Conservation (phyloP, 164 flowering plant genomes). For the Akebia trifoliata region DNA sequence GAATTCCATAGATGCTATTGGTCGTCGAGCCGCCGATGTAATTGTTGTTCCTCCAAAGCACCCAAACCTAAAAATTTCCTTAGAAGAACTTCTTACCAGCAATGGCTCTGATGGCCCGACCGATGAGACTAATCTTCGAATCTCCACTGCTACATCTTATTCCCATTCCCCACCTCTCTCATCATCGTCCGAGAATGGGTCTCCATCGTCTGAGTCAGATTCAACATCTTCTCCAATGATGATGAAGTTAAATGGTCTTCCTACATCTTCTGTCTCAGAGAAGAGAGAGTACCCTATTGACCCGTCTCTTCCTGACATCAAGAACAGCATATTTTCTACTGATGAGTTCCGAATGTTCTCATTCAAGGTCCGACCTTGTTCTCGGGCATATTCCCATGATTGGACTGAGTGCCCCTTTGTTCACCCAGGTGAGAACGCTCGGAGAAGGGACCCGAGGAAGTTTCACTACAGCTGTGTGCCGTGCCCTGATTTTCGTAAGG, state of each 20-base stretch:
- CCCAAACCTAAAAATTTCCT: conserved; percentile 28
- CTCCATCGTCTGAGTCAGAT: conserved; percentile 48
- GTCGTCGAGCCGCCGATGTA: conserved; percentile 62
- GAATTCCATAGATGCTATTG: conserved; percentile 50
- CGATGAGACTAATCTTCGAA: conserved; percentile 25
- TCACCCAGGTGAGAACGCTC: conserved; percentile 93
- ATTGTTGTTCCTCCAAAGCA: conserved; percentile 65
- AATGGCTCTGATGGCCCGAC: conserved; percentile 19
- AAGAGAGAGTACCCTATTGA: conserved; percentile 80
- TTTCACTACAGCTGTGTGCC: conserved; percentile 90
- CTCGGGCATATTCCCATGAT: conserved; percentile 87
- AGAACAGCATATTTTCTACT: conserved; percentile 81
- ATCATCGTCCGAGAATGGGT: conserved; percentile 50
- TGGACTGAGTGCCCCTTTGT: conserved; percentile 98
- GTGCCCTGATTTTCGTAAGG: conserved; percentile 90
- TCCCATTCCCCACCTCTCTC: conserved; percentile 44
- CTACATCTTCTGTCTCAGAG: conserved; percentile 33
- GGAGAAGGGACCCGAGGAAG: conserved; percentile 84
- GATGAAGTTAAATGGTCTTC: conserved; percentile 31
- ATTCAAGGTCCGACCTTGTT: conserved; percentile 84
- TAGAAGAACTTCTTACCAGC: conserved; percentile 55
- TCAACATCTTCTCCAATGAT: conserved; percentile 42
- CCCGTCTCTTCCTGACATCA: conserved; percentile 78
- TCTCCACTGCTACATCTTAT: no score
- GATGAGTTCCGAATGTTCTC: conserved; percentile 88